phyloP scores from a whole-genome alignment of 1,139 yeast genomes.

The Casaregolazyma lundiana region DNA sequence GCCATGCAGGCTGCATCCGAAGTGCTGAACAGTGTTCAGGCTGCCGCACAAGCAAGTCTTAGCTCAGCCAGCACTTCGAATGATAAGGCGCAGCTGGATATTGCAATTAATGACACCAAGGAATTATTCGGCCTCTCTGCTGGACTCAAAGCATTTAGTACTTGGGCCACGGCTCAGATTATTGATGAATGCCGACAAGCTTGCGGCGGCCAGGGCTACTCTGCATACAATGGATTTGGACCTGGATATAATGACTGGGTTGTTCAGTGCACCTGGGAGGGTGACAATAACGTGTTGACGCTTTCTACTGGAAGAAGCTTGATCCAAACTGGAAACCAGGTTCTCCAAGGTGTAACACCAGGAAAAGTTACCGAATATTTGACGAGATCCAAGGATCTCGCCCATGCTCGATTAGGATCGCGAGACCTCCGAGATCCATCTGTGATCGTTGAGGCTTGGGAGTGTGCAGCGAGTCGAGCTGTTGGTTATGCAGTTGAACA shows the following conservation, averaged over 20 bases:
- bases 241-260: conserved; percentile 89
- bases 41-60: conserved; percentile 48
- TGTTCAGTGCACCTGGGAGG: conserved; percentile 97
- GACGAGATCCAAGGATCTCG: conserved; percentile 22
- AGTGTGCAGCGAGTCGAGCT: conserved; percentile 36
- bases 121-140: conserved; percentile 82
- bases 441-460: conserved; percentile 38
- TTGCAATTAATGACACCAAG: conserved; percentile 61
- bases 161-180: conserved; percentile 76
- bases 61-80: conserved; percentile 30
- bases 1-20: conserved; percentile 72
- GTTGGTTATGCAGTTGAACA: conserved; percentile 35
- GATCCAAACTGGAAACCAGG: conserved; percentile 33
- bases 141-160: conserved; percentile 80
- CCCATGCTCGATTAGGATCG: conserved; percentile 24
- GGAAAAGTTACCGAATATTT: conserved; percentile 33
- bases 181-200: conserved; percentile 90
- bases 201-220: conserved; percentile 97
- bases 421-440: conserved; percentile 31
- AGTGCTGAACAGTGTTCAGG: conserved; percentile 54
- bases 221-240: conserved; percentile 85
- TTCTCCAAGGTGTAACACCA: conserved; percentile 29
- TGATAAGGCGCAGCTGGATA: conserved; percentile 34
- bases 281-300: conserved; percentile 84
- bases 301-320: conserved; percentile 64